A percentile compares a stretch with the other conserved stretches of the same genome.
Evolutionary conservation across 148 eudicot genomes (phyloP).

Genomic region (Arctostaphylos glauca): DNA sequence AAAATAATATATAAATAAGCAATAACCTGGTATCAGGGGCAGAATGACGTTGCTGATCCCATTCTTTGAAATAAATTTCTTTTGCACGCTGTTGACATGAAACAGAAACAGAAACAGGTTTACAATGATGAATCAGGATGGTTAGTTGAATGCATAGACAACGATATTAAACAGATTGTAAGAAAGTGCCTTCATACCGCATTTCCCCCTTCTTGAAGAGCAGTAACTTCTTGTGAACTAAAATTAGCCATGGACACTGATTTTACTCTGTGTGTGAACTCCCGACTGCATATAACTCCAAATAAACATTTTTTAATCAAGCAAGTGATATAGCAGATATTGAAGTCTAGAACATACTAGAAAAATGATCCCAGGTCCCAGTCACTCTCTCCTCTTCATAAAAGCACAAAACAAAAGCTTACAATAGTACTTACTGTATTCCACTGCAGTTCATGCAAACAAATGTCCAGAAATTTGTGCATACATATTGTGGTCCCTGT

Average conservation of each 20-base stretch:
- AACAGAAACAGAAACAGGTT: slow-evolving; percentile 6
- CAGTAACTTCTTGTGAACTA: slow-evolving; percentile 87
- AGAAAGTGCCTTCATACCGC: slow-evolving; percentile 44
- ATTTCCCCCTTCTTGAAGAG: slow-evolving; percentile 96
- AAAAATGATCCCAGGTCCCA: not conserved
- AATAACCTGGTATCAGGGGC: slow-evolving; percentile 78
- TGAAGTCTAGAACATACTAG: too few relatives aligned
- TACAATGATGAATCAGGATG: slow-evolving; percentile 17
- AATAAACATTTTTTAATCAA: slow-evolving; percentile 1
- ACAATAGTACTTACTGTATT: slow-evolving; percentile 70
- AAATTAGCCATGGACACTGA: slow-evolving; percentile 98
- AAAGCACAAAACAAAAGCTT: not conserved
- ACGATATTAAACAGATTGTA: not conserved
- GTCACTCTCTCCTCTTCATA: slow-evolving; percentile 5
- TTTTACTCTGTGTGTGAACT: slow-evolving; percentile 94
- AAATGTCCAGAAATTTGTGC: slow-evolving; percentile 88
- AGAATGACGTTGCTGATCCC: slow-evolving; percentile 73
- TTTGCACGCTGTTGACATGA: slow-evolving; percentile 56
- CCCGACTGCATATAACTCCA: slow-evolving; percentile 61
- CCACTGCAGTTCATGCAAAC: slow-evolving; percentile 95
- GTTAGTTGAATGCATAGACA: not conserved
- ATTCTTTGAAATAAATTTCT: slow-evolving; percentile 86
- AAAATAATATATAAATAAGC: slow-evolving; percentile 7
- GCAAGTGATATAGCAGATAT: not conserved
- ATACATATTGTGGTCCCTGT: slow-evolving; percentile 98